Percentiles rank a stretch among this genome's conserved stretches.
Conservation (phyloP, 2,329 filamentous ascomycete species). For the Geoglossum cookeanum region DNA sequence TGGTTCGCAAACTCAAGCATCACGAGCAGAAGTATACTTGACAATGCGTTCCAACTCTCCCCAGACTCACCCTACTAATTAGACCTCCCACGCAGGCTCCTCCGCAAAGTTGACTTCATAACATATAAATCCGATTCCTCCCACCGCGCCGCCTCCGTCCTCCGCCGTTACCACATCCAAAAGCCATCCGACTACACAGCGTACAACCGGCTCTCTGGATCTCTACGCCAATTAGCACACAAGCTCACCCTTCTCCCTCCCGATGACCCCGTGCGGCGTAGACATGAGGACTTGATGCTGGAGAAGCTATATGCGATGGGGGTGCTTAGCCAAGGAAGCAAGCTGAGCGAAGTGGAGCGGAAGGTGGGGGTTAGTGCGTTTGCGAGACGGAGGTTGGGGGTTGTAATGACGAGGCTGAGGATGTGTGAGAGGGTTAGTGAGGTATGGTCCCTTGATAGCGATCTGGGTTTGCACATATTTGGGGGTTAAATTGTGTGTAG, state of each 20-base stretch:
- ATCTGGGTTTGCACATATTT: background rate
- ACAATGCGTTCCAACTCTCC: background rate
- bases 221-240: slow-evolving; percentile 79
- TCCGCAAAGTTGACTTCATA: slow-evolving; percentile 83
- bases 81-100: slow-evolving; percentile 27
- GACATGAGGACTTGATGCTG: slow-evolving; percentile 72
- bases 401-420: slow-evolving; percentile 74
- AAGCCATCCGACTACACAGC: slow-evolving; percentile 70
- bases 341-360: slow-evolving; percentile 54
- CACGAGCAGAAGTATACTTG: slow-evolving; percentile 59
- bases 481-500: background rate
- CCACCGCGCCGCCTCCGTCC: slow-evolving; percentile 65
- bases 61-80: background rate
- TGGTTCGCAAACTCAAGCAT: slow-evolving; percentile 93
- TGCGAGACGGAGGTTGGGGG: slow-evolving; percentile 62
- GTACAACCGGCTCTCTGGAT: slow-evolving; percentile 50
- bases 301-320: slow-evolving; percentile 92
- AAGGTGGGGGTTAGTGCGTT: slow-evolving; percentile 79
- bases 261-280: slow-evolving; percentile 56
- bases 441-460: background rate
- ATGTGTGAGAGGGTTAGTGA: slow-evolving; percentile 88
- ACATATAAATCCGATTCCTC: slow-evolving; percentile 77
- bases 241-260: slow-evolving; percentile 65
- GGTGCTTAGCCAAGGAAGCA: slow-evolving; percentile 53
- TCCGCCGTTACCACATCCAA: slow-evolving; percentile 77